These are phyloP conservation scores for Chondrus crispus DNA, from an alignment of 23 red algal genomes.

Conservation along the genomic window DNA sequence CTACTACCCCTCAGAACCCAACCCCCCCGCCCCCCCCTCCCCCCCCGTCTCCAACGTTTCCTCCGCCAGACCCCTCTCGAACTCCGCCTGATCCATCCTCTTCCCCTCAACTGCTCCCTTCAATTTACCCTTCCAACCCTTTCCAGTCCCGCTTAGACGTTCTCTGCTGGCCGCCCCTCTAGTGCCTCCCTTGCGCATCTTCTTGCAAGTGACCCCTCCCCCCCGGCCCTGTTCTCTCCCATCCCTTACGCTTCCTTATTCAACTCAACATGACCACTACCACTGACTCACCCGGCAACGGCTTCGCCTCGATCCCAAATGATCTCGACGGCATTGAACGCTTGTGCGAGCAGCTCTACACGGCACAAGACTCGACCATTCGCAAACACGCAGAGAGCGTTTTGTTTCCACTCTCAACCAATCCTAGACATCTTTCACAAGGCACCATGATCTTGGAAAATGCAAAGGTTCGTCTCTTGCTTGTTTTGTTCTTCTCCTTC, in stretches of 20 bases:
- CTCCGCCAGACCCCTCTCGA: neutral
- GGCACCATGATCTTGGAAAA: slow-evolving; percentile 81
- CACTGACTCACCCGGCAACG: slow-evolving; percentile 31
- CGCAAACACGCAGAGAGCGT: slow-evolving; percentile 62
- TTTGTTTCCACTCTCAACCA: slow-evolving; percentile 55
- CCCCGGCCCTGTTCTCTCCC: neutral
- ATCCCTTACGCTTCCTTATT: neutral
- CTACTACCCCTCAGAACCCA: neutral
- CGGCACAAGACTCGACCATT: slow-evolving; percentile 48
- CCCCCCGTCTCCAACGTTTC: neutral
- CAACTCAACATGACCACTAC: neutral
- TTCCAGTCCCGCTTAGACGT: neutral
- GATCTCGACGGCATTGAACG: slow-evolving; percentile 60
- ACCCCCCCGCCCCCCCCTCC: neutral
- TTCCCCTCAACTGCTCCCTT: neutral
- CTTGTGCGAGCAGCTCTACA: slow-evolving; percentile 78
- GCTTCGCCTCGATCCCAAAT: slow-evolving; percentile 55
- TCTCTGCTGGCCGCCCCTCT: neutral
- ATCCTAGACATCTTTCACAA: slow-evolving; percentile 39
- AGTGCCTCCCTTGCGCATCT: neutral
- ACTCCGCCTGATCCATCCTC: neutral
- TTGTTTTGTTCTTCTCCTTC: neutral
- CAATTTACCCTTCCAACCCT: neutral
- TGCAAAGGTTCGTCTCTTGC: slow-evolving; percentile 43
- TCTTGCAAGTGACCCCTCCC: neutral